Percentiles rank a stretch among this genome's conserved stretches.
Evolutionary conservation across 768 basidiomycete genomes (phyloP).

Genomic region (Tulasnella sp.): DNA sequence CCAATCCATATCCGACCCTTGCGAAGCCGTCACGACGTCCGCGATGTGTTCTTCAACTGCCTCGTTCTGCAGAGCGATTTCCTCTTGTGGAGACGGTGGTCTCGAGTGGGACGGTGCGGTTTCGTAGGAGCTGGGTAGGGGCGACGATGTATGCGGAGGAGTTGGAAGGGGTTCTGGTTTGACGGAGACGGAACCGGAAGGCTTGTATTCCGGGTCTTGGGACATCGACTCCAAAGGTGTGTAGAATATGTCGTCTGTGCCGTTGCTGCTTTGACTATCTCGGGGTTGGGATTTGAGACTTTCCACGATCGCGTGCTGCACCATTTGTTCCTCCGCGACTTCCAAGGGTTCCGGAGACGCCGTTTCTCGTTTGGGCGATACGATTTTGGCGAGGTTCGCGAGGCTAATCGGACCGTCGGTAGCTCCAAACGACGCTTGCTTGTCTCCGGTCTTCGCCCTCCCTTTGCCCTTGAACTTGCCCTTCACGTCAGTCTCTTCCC

Average conservation of each 20-base stretch:
- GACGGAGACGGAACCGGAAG: background rate
- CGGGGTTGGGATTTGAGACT: background rate
- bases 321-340: slow-evolving; percentile 19
- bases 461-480: background rate
- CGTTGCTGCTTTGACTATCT: background rate
- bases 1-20: background rate
- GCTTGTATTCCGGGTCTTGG: background rate
- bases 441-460: slow-evolving; percentile 7
- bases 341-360: background rate
- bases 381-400: background rate
- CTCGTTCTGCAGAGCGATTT: background rate
- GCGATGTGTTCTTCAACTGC: background rate
- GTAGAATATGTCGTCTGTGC: background rate
- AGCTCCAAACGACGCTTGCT: background rate
- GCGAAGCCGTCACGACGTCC: background rate
- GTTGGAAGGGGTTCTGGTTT: background rate
- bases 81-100: background rate
- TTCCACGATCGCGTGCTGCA: slow-evolving; percentile 22
- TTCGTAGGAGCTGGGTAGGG: background rate
- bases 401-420: background rate
- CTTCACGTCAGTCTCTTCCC: background rate
- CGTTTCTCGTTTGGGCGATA: background rate
- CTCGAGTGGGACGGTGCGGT: background rate
- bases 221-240: background rate
- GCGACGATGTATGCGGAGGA: background rate